These are phyloP conservation scores for Talaromyces thailandensis DNA, from an alignment of 495 filamentous ascomycete species.

Conservation along the genomic window DNA sequence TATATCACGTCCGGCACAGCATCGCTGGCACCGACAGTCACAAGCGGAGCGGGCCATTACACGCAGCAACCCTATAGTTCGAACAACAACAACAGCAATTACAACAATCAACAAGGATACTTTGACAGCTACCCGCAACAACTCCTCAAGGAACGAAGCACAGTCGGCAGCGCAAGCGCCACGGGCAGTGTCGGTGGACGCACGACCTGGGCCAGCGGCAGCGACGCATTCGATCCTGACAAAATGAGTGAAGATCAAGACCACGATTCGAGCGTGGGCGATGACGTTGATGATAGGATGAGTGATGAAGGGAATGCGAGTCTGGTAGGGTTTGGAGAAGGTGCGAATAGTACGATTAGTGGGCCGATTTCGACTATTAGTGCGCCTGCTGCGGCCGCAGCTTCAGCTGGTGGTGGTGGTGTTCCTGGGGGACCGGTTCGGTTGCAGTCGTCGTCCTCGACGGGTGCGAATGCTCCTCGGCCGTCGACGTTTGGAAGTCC, in stretches of 20 bases:
- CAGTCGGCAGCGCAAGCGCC: conserved; percentile 76
- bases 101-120: conserved; percentile 41
- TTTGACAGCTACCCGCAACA: conserved; percentile 59
- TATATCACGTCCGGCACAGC: conserved; percentile 14
- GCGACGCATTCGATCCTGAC: conserved; percentile 53
- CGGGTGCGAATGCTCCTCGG: not conserved
- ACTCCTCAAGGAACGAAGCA: conserved; percentile 63
- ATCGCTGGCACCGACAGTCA: not conserved
- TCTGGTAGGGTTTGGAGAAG: conserved; percentile 81
- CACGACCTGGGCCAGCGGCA: conserved; percentile 65
- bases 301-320: conserved; percentile 69
- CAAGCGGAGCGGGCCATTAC: not conserved
- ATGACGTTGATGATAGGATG: conserved; percentile 36
- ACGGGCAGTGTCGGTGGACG: conserved; percentile 64
- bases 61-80: not conserved
- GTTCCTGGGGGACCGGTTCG: conserved; percentile 13
- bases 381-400: not conserved
- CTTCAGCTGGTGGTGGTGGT: not conserved
- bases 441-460: conserved; percentile 15
- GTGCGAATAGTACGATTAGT: conserved; percentile 67
- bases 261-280: conserved; percentile 40
- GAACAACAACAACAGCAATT: not conserved
- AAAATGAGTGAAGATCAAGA: conserved; percentile 66
- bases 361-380: conserved; percentile 50
- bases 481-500: conserved; percentile 29